Base-by-base conservation (phyloP, 495 filamentous ascomycete genomes). In the Trichoderma virens region DNA sequence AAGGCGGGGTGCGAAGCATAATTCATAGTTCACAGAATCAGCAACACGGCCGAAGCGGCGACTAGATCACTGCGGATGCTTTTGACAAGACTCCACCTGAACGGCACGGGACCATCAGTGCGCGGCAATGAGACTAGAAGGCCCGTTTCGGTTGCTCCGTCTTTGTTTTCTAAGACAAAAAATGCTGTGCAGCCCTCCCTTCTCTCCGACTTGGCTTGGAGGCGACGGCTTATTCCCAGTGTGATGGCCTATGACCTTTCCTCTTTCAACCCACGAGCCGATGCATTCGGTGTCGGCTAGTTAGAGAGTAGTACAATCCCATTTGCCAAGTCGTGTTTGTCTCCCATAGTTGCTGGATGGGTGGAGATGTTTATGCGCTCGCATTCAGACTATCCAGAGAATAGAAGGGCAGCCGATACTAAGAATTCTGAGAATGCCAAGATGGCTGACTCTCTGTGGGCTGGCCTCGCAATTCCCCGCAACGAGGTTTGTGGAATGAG, bases 341-440 rank as follows among this genome's bases (percentile, higher is more conserved):
- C 13, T n/a, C n/a, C 25, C 23, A 56, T 14, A 14, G 9, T 9
- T 27, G 32, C 51, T 30, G 51, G 23, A 13, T 27, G 51, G 51
- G 51, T 56, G 51, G 51, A 56, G 51, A 56, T 27, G 51, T 56
- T 30, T n/a, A 56, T 56, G 41, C 41, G 41, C 18, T 14, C 41
- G 18, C 16, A 18, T 18, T 4, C 41, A n/a, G 18, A n/a, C 41
- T 45, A 45, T 45, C 41, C 41, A 13, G 16, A 45, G 41, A 45
- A 13, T 45, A 45, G 4, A 31, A 14, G 2, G 23, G 51, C 9
- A 7, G 5, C 25, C 51, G 47, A 25, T 9, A 28, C 47, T 54
- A 1, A 9, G 18, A 20, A 6, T 54, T 27, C 20, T 23, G 43
- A 47, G 43, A 23, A 25, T 47, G 32, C 32, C 32, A 35, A n/a